Evolutionary conservation across 441 rosid species (phyloP).

Genomic region (Pelargonium australe): DNA sequence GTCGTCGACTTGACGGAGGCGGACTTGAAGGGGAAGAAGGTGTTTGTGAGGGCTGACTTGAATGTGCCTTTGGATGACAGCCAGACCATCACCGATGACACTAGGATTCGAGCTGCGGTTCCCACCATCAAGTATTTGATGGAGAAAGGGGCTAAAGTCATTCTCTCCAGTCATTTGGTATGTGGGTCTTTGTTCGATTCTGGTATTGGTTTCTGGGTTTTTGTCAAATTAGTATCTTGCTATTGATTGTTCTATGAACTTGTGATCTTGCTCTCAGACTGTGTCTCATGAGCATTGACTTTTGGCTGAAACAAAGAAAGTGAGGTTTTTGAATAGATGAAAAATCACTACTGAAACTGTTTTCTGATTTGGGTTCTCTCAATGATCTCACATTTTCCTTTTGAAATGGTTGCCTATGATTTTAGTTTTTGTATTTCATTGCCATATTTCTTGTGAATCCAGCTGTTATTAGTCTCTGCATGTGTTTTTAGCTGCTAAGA

Average conservation of each 20-base stretch:
- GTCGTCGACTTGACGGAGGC: slow-evolving; percentile 62
- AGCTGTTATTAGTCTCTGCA: no score
- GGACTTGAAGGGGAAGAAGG: slow-evolving; percentile 87
- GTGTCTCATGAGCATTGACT: no score
- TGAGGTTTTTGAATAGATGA: no score
- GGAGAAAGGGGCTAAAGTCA: slow-evolving; percentile 59
- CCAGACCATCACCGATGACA: slow-evolving; percentile 83
- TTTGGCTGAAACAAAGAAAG: no score
- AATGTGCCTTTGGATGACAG: slow-evolving; percentile 87
- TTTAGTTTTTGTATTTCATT: no score
- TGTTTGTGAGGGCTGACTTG: slow-evolving; percentile 89
- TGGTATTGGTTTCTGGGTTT: slow-evolving; percentile 2
- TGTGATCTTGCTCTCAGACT: background rate
- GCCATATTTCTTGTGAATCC: no score
- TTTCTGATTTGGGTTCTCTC: background rate
- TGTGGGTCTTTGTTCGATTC: background rate
- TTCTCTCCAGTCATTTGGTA: slow-evolving; percentile 75
- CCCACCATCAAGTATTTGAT: slow-evolving; percentile 86
- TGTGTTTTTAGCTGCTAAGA: no score
- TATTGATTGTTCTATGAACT: background rate
- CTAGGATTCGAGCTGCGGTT: slow-evolving; percentile 82
- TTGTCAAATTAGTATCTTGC: background rate
- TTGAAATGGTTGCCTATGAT: background rate
- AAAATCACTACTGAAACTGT: background rate
- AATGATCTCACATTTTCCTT: background rate